These are phyloP conservation scores for Clonostachys chloroleuca DNA, from an alignment of 2,329 filamentous ascomycete genomes.

Conservation along the genomic window DNA sequence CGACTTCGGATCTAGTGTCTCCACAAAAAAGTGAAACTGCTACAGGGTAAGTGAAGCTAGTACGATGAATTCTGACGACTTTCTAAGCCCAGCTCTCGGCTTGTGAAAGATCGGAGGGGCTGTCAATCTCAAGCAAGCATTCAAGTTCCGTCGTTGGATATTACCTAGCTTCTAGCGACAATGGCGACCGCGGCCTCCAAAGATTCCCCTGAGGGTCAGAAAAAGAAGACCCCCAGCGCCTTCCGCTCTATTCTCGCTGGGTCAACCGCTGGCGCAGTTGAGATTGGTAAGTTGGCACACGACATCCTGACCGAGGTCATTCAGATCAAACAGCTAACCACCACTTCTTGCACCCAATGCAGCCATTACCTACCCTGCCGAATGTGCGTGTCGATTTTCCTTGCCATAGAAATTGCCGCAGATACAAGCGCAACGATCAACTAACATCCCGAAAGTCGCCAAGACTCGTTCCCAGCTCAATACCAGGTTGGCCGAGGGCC, in stretches of 20 bases:
- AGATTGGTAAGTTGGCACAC: conserved; percentile 63
- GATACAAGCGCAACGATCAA: conserved; percentile 2
- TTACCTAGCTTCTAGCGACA: background rate
- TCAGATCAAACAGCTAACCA: background rate
- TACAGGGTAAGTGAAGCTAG: too few relatives aligned
- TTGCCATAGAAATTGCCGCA: background rate
- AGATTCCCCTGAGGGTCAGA: conserved; percentile 13
- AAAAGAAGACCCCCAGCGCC: conserved; percentile 62
- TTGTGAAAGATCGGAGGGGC: too few relatives aligned
- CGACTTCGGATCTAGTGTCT: too few relatives aligned
- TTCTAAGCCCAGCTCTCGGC: too few relatives aligned
- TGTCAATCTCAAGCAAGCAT: too few relatives aligned
- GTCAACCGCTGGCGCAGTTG: conserved; percentile 87
- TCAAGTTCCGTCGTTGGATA: too few relatives aligned
- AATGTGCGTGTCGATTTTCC: conserved; percentile 56
- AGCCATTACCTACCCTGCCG: conserved; percentile 89
- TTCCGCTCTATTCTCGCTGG: conserved; percentile 89
- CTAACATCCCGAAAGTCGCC: conserved; percentile 55
- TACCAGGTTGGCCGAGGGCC: conserved; percentile 68
- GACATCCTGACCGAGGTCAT: background rate
- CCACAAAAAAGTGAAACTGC: too few relatives aligned
- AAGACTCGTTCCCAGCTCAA: conserved; percentile 96
- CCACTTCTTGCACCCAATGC: conserved; percentile 1
- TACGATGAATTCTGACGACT: too few relatives aligned
- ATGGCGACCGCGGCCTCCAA: background rate